Evolutionary conservation across 768 basidiomycete species (phyloP).

Genomic region (Mycena indigotica): DNA sequence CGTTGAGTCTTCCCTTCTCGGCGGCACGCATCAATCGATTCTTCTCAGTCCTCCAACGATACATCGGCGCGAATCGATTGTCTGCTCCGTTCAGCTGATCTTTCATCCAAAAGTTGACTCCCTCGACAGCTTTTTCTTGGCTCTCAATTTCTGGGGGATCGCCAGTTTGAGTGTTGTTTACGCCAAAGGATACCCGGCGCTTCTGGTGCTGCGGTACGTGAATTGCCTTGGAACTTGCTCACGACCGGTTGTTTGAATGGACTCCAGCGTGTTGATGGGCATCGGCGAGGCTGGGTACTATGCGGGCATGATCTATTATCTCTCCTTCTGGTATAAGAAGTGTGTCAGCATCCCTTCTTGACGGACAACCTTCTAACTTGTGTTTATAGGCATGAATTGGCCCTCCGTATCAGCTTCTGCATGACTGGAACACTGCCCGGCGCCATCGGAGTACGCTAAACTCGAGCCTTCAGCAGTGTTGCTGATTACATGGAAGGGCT

Average conservation of each 20-base stretch:
- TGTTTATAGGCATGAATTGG: conserved; percentile 46
- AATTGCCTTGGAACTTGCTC: not conserved
- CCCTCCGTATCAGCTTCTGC: conserved; percentile 44
- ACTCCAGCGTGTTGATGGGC: conserved; percentile 53
- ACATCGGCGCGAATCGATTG: conserved; percentile 63
- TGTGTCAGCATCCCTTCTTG: not conserved
- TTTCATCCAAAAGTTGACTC: not conserved
- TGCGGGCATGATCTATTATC: conserved; percentile 60
- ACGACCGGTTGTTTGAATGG: too few relatives aligned
- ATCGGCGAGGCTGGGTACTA: conserved; percentile 66
- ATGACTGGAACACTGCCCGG: conserved; percentile 63
- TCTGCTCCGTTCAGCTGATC: conserved; percentile 16
- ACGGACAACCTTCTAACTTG: not conserved
- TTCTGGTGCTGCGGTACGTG: conserved; percentile 50
- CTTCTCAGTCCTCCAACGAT: conserved; percentile 50
- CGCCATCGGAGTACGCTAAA: conserved; percentile 47
- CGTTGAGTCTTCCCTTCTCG: not conserved
- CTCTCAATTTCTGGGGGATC: conserved; percentile 55
- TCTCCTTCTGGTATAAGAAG: conserved; percentile 57
- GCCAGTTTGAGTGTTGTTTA: conserved; percentile 56
- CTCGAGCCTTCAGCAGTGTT: not conserved
- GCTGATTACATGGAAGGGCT: conserved; percentile 39
- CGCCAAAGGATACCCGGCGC: conserved; percentile 53
- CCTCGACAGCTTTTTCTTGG: conserved; percentile 51
- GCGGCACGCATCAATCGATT: not conserved